Evolutionary conservation across 2,329 filamentous ascomycete species (phyloP), one percentile per base, ranked within the genome.

Genomic region (Curvularia eragrostidis): DNA sequence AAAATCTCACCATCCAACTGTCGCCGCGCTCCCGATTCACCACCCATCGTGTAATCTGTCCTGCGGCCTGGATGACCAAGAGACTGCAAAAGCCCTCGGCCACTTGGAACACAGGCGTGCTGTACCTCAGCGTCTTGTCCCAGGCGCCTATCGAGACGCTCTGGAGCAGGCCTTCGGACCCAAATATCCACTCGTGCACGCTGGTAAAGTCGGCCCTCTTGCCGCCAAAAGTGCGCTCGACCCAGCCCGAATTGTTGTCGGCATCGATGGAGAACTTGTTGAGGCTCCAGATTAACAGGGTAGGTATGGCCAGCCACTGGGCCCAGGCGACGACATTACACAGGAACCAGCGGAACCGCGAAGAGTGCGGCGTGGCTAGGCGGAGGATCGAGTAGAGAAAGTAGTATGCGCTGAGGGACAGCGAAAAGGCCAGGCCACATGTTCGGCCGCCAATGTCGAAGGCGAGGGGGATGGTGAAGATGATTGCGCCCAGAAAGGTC

Each of bases 401-500:
- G 82, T 98, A 98, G 83, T 96, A 98, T 70, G 85, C 83, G 68
- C 94, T 93, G 53, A 98, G 86, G 47, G 91, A 87, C 52, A 98
- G 85, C 74, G 93, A 97, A 82, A 96, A 98, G 62, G 93, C 94
- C 73, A 99, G 84, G 58, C 95, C 95, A 74, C 93, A 96, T 70
- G 95, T 93, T 72, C 92, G 89, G 62, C 95, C 95, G 75, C 95
- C 95, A 72, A 98, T 94, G 86, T 99, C 95, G 82, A 98, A 98
- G 72, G 94, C 91, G 75, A 99, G 89, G 61, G 95, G 95, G 75
- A 99, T 95, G 62, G 93, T 97, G 75, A 98, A 90, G 74, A 98
- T 88, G 77, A 97, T 93, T 80, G 91, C 91, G 79, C 93, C 85
- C 70, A 98, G 88, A 81, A 97, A 98, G 79, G 91, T 80, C 75